phyloP scores from a whole-genome alignment of 345 rosid species.

The Euphorbia tirucalli region DNA sequence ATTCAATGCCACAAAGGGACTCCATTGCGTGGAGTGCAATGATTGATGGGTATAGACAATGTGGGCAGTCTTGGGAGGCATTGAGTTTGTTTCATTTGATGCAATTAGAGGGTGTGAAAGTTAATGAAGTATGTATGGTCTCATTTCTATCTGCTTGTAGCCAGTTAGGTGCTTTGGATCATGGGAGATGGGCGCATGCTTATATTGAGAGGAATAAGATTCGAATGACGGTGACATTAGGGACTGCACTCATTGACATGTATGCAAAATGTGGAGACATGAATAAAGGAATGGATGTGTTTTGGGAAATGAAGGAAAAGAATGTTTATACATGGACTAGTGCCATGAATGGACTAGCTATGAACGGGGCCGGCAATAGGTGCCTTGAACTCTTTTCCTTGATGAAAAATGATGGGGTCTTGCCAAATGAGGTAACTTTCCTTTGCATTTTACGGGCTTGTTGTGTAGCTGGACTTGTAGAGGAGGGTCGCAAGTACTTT shows the following conservation, averaged over 20 bases:
- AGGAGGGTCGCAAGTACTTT: constrained; percentile 49
- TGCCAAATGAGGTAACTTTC: constrained; percentile 52
- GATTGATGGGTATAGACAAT: constrained; percentile 53
- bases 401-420: constrained; percentile 43
- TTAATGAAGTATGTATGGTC: constrained; percentile 52
- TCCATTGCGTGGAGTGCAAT: constrained; percentile 58
- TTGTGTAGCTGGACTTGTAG: constrained; percentile 49
- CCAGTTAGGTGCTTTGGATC: constrained; percentile 55
- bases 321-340: constrained; percentile 63
- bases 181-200: constrained; percentile 66
- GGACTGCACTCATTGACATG: constrained; percentile 60
- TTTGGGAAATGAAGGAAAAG: constrained; percentile 51
- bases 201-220: constrained; percentile 51
- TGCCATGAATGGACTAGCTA: constrained; percentile 54
- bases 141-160: constrained; percentile 60
- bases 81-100: constrained; percentile 49
- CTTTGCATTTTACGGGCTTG: constrained; percentile 59
- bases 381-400: constrained; percentile 51
- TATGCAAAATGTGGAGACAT: constrained; percentile 60
- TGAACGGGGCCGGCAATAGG: constrained; percentile 47
- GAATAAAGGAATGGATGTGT: constrained; percentile 52
- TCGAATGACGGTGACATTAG: constrained; percentile 43
- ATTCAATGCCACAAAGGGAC: constrained; percentile 55
- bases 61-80: constrained; percentile 47
- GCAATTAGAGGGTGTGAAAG: constrained; percentile 58